Percentiles rank a stretch among this genome's conserved stretches.
These are phyloP conservation scores for Apophysomyces elegans DNA, from an alignment of 371 early-diverging fungal species.

Conservation along the genomic window DNA sequence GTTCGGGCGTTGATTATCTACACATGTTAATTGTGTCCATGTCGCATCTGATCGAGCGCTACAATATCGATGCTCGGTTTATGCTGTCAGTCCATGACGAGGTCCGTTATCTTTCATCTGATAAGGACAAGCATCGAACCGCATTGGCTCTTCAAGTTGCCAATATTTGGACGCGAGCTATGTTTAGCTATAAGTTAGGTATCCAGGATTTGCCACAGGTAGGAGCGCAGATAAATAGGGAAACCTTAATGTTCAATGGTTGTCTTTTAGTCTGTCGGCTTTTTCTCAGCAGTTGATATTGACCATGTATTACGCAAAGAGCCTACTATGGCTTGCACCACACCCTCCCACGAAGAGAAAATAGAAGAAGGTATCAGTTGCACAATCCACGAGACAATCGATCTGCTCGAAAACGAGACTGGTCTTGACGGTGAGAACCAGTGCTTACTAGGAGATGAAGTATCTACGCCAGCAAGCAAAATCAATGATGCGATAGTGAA, in stretches of 20 bases:
- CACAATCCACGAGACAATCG: conserved; percentile 57
- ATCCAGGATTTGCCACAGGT: conserved; percentile 90
- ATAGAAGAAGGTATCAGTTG: conserved; percentile 68
- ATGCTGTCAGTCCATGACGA: conserved; percentile 97
- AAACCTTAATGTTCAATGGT: neutral
- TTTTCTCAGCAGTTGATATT: conserved; percentile 95
- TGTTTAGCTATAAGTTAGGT: conserved; percentile 87
- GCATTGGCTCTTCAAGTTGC: conserved; percentile 90
- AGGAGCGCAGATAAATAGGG: conserved; percentile 10
- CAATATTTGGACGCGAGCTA: conserved; percentile 92
- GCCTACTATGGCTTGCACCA: conserved; percentile 77
- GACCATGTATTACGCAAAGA: conserved; percentile 95
- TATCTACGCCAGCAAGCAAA: conserved; percentile 7
- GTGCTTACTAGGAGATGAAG: conserved; percentile 31
- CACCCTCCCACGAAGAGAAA: conserved; percentile 69
- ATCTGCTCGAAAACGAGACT: conserved; percentile 22
- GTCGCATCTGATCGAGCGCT: conserved; percentile 79
- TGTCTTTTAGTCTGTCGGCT: conserved; percentile 79
- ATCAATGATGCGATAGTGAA: conserved; percentile 9
- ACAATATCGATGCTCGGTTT: conserved; percentile 84
- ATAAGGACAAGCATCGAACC: conserved; percentile 76
- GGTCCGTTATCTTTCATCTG: conserved; percentile 85
- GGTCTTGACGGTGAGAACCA: neutral
- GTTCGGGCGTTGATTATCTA: conserved; percentile 98
- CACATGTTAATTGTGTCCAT: conserved; percentile 93